Evolutionary conservation across 2,329 filamentous ascomycete genomes (phyloP).

Genomic region (Ascochyta viciae-villosae): DNA sequence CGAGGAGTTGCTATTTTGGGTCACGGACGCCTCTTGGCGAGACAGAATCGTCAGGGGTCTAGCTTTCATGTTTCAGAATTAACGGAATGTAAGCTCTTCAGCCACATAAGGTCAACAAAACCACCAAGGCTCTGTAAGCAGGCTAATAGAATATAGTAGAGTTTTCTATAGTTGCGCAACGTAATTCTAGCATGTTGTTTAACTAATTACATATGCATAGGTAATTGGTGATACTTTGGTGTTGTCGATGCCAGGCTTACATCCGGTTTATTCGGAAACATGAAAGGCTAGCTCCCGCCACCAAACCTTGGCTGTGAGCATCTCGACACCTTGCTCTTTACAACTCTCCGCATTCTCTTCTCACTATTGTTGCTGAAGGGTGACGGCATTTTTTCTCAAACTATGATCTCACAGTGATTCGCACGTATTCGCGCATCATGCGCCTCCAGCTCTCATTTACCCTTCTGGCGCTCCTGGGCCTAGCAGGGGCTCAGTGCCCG

Average conservation of each 20-base stretch:
- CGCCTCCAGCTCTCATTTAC: conserved; percentile 10
- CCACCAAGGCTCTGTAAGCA: no score
- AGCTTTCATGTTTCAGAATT: no score
- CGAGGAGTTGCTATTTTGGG: conserved; percentile 3
- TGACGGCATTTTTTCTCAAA: not conserved
- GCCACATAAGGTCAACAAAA: no score
- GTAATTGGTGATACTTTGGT: no score
- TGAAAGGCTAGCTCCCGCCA: not conserved
- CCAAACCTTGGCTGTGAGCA: not conserved
- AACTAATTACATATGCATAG: no score
- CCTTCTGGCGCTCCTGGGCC: conserved; percentile 18
- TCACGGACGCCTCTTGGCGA: not conserved
- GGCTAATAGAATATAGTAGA: no score
- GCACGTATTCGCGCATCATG: conserved; percentile 5
- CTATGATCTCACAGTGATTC: conserved; percentile 9
- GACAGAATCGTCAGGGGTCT: not conserved
- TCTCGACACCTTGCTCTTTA: not conserved
- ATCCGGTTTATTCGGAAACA: no score
- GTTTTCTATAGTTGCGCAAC: no score
- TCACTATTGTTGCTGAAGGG: not conserved
- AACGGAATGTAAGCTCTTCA: no score
- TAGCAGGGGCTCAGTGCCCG: conserved; percentile 49
- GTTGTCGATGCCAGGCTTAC: no score
- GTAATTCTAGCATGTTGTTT: no score
- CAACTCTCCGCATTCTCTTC: not conserved